Percentiles rank a stretch among this genome's conserved stretches.
Evolutionary conservation across 2,329 filamentous ascomycete genomes (phyloP).

Genomic region (Phaeosphaeriaceae sp.): DNA sequence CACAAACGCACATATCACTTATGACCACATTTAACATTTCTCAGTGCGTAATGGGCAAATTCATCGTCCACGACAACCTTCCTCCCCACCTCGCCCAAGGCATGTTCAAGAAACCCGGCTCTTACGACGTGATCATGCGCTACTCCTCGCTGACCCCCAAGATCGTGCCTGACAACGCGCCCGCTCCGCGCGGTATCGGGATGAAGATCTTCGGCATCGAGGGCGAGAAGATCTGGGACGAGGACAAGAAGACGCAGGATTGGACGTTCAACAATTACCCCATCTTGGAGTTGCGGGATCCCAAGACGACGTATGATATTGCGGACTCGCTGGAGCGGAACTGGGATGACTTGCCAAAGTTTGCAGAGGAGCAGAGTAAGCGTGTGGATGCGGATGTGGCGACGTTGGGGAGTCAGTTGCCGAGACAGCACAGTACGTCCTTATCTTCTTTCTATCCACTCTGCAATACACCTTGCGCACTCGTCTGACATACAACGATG

Average conservation of each 20-base stretch:
- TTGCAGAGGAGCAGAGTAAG: slow-evolving; percentile 50
- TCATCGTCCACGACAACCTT: slow-evolving; percentile 52
- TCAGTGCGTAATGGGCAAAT: slow-evolving; percentile 53
- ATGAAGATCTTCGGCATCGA: slow-evolving; percentile 61
- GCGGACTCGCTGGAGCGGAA: slow-evolving; percentile 32
- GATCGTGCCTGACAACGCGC: slow-evolving; percentile 36
- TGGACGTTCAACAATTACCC: slow-evolving; percentile 60
- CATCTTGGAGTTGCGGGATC: slow-evolving; percentile 55
- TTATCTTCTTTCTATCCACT: background rate
- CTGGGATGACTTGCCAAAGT: slow-evolving; percentile 32
- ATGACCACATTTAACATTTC: background rate
- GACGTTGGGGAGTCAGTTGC: slow-evolving; percentile 31
- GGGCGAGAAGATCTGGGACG: slow-evolving; percentile 41
- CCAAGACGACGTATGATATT: slow-evolving; percentile 55
- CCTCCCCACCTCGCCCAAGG: slow-evolving; percentile 51
- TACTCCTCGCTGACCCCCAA: slow-evolving; percentile 38
- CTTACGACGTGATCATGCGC: slow-evolving; percentile 36
- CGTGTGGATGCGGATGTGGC: slow-evolving; percentile 47
- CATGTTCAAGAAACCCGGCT: slow-evolving; percentile 33
- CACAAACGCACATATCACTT: background rate
- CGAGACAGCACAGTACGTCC: slow-evolving; percentile 28
- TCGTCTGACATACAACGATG: no score
- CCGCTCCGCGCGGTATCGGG: slow-evolving; percentile 55
- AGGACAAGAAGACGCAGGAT: slow-evolving; percentile 49
- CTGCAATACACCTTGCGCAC: background rate